Conservation (phyloP, 1,139 yeast genomes). For the Candida frijolesensis region DNA sequence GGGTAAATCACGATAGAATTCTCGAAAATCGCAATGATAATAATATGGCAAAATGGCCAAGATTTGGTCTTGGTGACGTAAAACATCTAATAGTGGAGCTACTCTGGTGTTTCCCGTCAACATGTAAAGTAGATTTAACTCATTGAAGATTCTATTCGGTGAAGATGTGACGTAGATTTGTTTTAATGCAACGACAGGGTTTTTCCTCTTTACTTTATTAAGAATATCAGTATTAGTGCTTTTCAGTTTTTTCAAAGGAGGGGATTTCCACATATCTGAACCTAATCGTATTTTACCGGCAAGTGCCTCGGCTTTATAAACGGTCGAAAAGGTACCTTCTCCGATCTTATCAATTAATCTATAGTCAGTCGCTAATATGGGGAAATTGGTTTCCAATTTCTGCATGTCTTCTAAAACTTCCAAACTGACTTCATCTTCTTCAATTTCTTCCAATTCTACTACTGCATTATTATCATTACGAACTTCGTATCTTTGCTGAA, state of each 20-base stretch:
- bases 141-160: constrained; percentile 87
- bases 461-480: neutral
- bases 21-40: constrained; percentile 88
- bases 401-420: constrained; percentile 70
- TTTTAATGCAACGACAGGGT: constrained; percentile 83
- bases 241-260: constrained; percentile 37
- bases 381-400: constrained; percentile 63
- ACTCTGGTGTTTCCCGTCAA: constrained; percentile 72
- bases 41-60: constrained; percentile 90
- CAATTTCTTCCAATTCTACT: constrained; percentile 18
- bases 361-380: constrained; percentile 60
- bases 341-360: constrained; percentile 84
- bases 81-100: constrained; percentile 87
- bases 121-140: constrained; percentile 71
- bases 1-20: constrained; percentile 79
- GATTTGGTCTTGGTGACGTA: constrained; percentile 87
- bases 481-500: neutral
- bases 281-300: constrained; percentile 42
- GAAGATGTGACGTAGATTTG: constrained; percentile 95
- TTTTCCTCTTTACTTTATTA: constrained; percentile 25
- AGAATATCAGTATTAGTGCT: constrained; percentile 7
- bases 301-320: constrained; percentile 83
- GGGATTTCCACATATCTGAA: constrained; percentile 49
- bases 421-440: constrained; percentile 48
- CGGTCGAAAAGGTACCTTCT: constrained; percentile 92